phyloP scores from a whole-genome alignment of 1,284 basidiomycete species.

The Athelia psychrophila region DNA sequence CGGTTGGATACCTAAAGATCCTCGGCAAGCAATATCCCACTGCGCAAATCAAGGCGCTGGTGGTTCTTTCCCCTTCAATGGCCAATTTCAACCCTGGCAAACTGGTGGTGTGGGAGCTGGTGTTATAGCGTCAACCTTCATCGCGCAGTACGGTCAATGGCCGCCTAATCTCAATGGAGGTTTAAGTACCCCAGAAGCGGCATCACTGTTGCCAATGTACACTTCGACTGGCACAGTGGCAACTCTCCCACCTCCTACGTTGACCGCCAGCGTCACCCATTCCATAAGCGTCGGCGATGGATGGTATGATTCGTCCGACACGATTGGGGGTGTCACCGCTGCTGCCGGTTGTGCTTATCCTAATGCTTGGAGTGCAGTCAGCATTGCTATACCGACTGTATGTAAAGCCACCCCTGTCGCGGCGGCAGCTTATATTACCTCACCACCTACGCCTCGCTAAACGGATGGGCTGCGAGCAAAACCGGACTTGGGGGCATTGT shows the following conservation, averaged over 20 bases:
- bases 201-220: slow-evolving; percentile 61
- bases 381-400: slow-evolving; percentile 7
- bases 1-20: slow-evolving; percentile 83
- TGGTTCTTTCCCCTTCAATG: slow-evolving; percentile 47
- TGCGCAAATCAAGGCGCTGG: slow-evolving; percentile 51
- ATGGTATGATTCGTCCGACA: slow-evolving; percentile 69
- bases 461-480: no score
- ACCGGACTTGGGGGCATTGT: no score
- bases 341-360: slow-evolving; percentile 60
- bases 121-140: slow-evolving; percentile 46
- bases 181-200: slow-evolving; percentile 15
- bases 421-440: not conserved
- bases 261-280: slow-evolving; percentile 42
- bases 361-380: slow-evolving; percentile 36
- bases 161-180: slow-evolving; percentile 52
- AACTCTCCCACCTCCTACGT: slow-evolving; percentile 57
- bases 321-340: slow-evolving; percentile 46
- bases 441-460: no score
- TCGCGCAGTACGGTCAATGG: slow-evolving; percentile 46
- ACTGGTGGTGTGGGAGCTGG: slow-evolving; percentile 78
- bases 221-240: slow-evolving; percentile 63
- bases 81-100: slow-evolving; percentile 64
- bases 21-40: slow-evolving; percentile 63
- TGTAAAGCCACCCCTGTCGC: not conserved
- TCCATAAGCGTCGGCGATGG: slow-evolving; percentile 61